Evolutionary conservation across 257 asterid genomes (phyloP).

Genomic region (Solanum sitiens): DNA sequence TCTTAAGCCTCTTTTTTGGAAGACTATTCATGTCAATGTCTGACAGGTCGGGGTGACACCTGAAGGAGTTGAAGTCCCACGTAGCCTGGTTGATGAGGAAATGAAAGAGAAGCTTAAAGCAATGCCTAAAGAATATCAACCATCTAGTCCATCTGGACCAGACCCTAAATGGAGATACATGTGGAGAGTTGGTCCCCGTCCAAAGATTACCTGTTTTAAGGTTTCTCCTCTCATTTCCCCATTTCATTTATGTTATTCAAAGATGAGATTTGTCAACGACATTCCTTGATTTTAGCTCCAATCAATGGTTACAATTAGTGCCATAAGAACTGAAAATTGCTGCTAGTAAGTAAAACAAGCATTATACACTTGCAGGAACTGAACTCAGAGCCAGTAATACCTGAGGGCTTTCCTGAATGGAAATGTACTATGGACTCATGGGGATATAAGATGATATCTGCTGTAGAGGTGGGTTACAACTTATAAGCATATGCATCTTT

Average conservation of each 20-base stretch:
- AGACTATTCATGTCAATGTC: slow-evolving; percentile 4
- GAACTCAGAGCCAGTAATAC: slow-evolving; percentile 93
- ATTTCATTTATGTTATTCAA: not conserved
- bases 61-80: slow-evolving; percentile 98
- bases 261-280: not conserved
- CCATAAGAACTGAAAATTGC: not conserved
- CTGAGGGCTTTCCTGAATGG: slow-evolving; percentile 92
- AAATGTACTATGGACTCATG: slow-evolving; percentile 85
- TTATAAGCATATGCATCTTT: slow-evolving; percentile 2
- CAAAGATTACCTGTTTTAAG: slow-evolving; percentile 64
- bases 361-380: slow-evolving; percentile 48
- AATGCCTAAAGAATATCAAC: slow-evolving; percentile 57
- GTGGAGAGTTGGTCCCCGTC: slow-evolving; percentile 98
- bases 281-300: not conserved
- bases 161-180: slow-evolving; percentile 98
- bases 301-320: not conserved
- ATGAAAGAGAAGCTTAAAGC: slow-evolving; percentile 72
- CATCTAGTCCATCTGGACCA: slow-evolving; percentile 70
- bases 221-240: slow-evolving; percentile 17
- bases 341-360: slow-evolving; percentile 11
- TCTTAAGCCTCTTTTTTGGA: not conserved
- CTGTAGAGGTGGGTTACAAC: slow-evolving; percentile 50
- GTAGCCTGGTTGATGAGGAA: slow-evolving; percentile 81
- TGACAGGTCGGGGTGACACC: slow-evolving; percentile 95
- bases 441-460: slow-evolving; percentile 93